phyloP scores from a whole-genome alignment of 176 grass and related monocot species.

The Saccharum officinarum region DNA sequence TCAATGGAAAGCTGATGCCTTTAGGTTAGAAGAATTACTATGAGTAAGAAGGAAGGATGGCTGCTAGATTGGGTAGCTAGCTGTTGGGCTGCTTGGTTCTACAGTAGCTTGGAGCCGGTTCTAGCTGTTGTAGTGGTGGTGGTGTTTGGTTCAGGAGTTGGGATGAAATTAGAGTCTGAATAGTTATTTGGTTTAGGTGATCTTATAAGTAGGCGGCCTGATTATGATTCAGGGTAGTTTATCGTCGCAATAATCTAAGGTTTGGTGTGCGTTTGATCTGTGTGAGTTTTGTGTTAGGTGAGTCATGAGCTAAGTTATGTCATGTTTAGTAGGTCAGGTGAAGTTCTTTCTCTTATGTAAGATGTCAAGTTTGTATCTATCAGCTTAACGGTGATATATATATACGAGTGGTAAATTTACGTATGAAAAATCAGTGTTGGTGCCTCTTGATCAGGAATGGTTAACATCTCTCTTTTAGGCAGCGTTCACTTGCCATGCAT shows the following conservation, averaged over 20 bases:
- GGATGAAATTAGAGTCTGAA: not conserved
- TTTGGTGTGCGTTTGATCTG: not conserved
- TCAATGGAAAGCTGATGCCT: not conserved
- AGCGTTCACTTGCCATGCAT: no score
- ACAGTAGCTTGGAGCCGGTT: not conserved
- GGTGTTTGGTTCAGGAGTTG: conserved; percentile 7
- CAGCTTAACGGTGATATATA: not conserved
- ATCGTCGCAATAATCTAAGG: conserved; percentile 16
- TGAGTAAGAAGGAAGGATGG: not conserved
- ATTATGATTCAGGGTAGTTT: not conserved
- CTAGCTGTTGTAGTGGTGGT: not conserved
- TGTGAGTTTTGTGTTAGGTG: not conserved
- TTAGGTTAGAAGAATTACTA: conserved; percentile 23
- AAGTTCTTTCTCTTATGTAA: conserved; percentile 6
- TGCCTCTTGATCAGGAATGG: not conserved
- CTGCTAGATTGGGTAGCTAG: not conserved
- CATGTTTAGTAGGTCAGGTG: not conserved
- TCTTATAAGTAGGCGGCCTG: not conserved
- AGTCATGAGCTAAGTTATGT: not conserved
- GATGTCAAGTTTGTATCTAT: not conserved
- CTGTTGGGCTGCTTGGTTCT: not conserved
- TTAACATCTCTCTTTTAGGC: not conserved
- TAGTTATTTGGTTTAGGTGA: not conserved
- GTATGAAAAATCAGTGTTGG: not conserved
- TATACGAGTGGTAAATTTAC: not conserved